Percentiles rank a stretch among this genome's conserved stretches.
phyloP scores from a whole-genome alignment of 2,329 filamentous ascomycete genomes.

The Emergomyces africanus region DNA sequence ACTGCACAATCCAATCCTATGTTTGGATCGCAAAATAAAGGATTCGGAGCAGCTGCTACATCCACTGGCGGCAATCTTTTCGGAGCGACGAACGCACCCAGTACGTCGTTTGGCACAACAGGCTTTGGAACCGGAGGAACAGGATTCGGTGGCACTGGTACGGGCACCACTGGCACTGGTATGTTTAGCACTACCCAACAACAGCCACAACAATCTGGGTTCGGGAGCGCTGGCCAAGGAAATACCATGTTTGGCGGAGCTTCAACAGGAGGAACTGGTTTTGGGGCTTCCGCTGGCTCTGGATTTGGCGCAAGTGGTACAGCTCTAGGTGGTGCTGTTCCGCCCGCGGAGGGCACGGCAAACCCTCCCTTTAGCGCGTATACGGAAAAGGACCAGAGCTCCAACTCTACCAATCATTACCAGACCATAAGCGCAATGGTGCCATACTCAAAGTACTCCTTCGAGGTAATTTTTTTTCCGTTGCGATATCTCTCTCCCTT shows the following conservation, averaged over 20 bases:
- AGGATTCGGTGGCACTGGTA: constrained; percentile 13
- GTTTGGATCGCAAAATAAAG: constrained; percentile 14
- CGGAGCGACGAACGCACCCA: constrained; percentile 6
- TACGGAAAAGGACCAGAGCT: constrained; percentile 32
- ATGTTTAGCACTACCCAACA: constrained; percentile 10
- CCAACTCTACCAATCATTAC: constrained; percentile 31
- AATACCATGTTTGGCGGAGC: constrained; percentile 9
- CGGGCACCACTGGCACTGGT: constrained; percentile 7
- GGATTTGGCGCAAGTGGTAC: constrained; percentile 29
- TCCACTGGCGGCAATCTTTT: constrained; percentile 10
- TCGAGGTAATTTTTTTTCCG: constrained; percentile 40
- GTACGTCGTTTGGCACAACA: constrained; percentile 2
- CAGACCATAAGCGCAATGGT: constrained; percentile 38
- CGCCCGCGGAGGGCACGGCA: constrained; percentile 34
- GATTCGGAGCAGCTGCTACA: constrained; percentile 13
- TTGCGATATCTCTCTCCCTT: neutral
- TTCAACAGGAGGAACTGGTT: constrained; percentile 13
- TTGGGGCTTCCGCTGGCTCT: constrained; percentile 15
- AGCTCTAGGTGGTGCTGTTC: constrained; percentile 27
- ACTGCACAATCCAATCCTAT: constrained; percentile 10
- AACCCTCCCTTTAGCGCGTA: constrained; percentile 33
- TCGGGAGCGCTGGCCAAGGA: constrained; percentile 7
- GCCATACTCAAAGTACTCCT: constrained; percentile 65
- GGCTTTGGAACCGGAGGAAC: constrained; percentile 8
- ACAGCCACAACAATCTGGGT: constrained; percentile 8